Conservation (phyloP, 345 rosid species). For the Acer saccharum region DNA sequence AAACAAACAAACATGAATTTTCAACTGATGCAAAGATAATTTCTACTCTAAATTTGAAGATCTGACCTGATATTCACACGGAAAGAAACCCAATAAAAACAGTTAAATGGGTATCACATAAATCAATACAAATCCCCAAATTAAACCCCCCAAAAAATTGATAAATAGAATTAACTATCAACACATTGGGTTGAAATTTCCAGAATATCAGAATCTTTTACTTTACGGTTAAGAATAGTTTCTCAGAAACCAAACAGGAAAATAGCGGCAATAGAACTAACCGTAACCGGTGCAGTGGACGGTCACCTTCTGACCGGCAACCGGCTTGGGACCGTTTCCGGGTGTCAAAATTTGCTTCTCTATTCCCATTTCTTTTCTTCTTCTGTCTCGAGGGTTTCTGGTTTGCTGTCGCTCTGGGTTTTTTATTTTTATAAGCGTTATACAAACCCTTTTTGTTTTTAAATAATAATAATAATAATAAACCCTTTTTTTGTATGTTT, state of each 20-base stretch:
- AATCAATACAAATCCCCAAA: not conserved
- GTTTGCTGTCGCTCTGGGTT: not conserved
- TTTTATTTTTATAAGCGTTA: no score
- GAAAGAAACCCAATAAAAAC: not conserved
- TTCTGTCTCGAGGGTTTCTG: constrained; percentile 18
- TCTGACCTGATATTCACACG: not conserved
- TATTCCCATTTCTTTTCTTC: constrained; percentile 42
- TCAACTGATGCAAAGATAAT: not conserved
- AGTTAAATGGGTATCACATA: not conserved
- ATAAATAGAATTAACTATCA: not conserved
- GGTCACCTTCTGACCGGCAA: constrained; percentile 61
- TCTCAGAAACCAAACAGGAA: not conserved
- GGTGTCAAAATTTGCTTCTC: constrained; percentile 62
- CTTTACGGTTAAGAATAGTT: not conserved
- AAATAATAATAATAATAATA: no score
- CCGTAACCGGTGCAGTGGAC: constrained; percentile 80
- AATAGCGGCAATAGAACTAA: constrained; percentile 21
- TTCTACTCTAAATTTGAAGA: not conserved
- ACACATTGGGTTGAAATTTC: not conserved
- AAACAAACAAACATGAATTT: not conserved
- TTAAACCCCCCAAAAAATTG: not conserved
- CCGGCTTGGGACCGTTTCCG: constrained; percentile 60
- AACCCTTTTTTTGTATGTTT: no score
- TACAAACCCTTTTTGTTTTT: no score
- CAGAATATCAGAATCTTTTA: not conserved